These are phyloP conservation scores for Lachancea sp. DNA, from an alignment of 805 yeast species.

Conservation along the genomic window DNA sequence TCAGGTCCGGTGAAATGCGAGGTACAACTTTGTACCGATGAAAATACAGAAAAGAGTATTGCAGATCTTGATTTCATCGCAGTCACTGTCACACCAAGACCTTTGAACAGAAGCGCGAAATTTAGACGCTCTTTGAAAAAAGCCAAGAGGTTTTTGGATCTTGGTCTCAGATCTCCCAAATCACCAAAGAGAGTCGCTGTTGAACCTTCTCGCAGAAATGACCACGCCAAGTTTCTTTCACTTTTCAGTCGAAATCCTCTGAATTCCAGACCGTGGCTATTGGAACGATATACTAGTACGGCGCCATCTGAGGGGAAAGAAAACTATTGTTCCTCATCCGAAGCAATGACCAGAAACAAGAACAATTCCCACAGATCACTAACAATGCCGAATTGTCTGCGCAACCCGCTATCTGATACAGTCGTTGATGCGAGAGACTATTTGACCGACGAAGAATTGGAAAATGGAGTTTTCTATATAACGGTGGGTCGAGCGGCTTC, in stretches of 20 bases:
- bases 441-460: slow-evolving; percentile 1
- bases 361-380: not conserved
- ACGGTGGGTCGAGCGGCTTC: slow-evolving; percentile 1
- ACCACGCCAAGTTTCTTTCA: not conserved
- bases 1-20: not conserved
- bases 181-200: not conserved
- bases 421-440: not conserved
- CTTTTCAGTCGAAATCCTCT: not conserved
- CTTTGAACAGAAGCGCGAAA: not conserved
- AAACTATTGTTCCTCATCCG: not conserved
- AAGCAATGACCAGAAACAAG: not conserved
- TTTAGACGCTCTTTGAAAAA: slow-evolving; percentile 5
- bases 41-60: not conserved
- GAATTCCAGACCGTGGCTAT: not conserved
- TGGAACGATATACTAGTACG: not conserved
- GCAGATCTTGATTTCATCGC: not conserved
- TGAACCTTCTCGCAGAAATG: not conserved
- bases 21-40: not conserved
- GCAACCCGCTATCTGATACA: not conserved
- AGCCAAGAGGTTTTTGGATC: slow-evolving; percentile 1
- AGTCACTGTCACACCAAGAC: not conserved
- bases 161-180: not conserved
- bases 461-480: not conserved
- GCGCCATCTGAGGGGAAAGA: not conserved
- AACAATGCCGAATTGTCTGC: not conserved